Percentiles rank a stretch among this genome's conserved stretches.
Conservation (phyloP, 1,284 basidiomycete genomes). For the Xerocomus nothofagi region DNA sequence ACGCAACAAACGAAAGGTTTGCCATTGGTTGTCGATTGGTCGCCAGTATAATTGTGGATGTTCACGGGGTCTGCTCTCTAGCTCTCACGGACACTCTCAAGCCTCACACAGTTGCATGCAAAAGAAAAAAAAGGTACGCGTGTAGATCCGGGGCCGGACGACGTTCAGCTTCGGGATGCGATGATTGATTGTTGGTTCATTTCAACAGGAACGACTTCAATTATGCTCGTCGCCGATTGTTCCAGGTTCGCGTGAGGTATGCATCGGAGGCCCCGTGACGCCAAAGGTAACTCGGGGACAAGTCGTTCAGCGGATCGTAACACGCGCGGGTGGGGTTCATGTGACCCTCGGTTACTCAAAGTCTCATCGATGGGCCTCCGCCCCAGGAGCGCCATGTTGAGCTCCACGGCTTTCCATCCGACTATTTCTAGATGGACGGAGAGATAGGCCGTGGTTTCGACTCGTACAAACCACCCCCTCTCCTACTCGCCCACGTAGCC, state of each 20-base stretch:
- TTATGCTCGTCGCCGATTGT: not conserved
- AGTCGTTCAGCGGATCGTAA: not conserved
- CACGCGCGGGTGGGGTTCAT: slow-evolving; percentile 1
- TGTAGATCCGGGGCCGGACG: not conserved
- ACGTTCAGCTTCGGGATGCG: no score
- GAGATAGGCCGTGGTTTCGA: not conserved
- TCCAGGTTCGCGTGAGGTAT: not conserved
- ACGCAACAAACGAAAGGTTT: not conserved
- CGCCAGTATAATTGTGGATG: no score
- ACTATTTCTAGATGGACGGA: slow-evolving; percentile 4
- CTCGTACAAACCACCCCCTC: no score
- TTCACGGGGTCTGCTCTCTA: not conserved
- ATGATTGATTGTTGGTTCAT: not conserved
- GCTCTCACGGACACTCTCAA: not conserved
- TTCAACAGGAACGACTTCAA: not conserved
- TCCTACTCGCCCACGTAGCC: not conserved
- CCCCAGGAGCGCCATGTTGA: not conserved
- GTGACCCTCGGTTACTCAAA: slow-evolving; percentile 8
- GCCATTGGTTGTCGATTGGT: not conserved
- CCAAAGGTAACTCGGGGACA: not conserved
- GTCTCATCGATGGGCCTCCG: not conserved
- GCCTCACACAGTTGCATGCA: not conserved
- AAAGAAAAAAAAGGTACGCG: not conserved
- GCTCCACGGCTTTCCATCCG: not conserved
- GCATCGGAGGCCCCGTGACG: not conserved